phyloP scores from a whole-genome alignment of 768 basidiomycete genomes.

The Megacollybia marginata region DNA sequence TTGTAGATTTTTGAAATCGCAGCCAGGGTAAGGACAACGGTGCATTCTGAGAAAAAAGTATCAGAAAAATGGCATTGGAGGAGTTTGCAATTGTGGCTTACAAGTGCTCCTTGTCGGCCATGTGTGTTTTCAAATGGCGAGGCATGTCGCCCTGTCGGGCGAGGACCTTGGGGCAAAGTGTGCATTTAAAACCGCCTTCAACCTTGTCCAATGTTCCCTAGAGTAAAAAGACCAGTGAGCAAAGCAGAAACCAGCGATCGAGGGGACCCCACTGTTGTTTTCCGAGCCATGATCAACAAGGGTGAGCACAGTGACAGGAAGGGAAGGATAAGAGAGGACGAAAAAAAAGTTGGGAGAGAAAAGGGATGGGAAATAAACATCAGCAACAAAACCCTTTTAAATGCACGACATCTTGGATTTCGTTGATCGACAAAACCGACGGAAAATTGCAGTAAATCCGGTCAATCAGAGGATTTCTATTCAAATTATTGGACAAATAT shows the following conservation, averaged over 20 bases:
- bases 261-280: not conserved
- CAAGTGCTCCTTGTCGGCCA: constrained; percentile 7
- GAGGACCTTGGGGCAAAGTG: constrained; percentile 9
- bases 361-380: too few species aligned
- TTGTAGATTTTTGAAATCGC: not conserved
- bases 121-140: constrained; percentile 14
- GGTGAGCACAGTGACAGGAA: not conserved
- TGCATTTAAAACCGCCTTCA: constrained; percentile 3
- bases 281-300: not conserved
- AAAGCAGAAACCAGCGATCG: not conserved
- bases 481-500: too few species aligned
- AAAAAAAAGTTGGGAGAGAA: too few species aligned
- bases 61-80: not conserved
- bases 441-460: too few species aligned
- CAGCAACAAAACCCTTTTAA: too few species aligned
- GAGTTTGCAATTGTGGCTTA: not conserved
- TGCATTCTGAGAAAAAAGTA: not conserved
- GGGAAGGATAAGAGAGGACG: not conserved
- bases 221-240: not conserved
- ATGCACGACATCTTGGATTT: too few species aligned
- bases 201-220: not conserved
- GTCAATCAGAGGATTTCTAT: too few species aligned
- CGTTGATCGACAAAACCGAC: too few species aligned
- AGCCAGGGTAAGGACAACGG: not conserved
- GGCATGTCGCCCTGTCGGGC: constrained; percentile 13